Base-by-base conservation (phyloP, 139 green algal genomes). In the Coelastrella sp. region DNA sequence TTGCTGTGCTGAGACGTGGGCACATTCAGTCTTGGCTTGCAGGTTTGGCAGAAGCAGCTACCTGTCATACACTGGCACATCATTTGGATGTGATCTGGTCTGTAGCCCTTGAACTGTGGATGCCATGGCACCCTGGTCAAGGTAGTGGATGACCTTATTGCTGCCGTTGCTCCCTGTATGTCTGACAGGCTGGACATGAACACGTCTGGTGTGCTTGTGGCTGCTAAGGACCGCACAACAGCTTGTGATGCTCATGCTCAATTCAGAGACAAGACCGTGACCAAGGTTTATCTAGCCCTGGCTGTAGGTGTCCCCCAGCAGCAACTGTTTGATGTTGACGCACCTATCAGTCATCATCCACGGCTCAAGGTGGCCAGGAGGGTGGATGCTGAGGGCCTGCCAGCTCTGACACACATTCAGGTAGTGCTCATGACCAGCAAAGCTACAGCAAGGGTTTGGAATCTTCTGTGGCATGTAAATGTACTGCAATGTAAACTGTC, bases 271-370 rank as follows among this genome's bases (percentile, higher is more conserved):
- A 84, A 84, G 78, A 23, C 40, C 9, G 78, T 75, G 21, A 43
- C 0, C 40, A 84, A 84, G 27, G 59, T 77, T 17, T 98, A 98
- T 81, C 41, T 96, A n/a, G 92, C 93, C 1, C 51, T 96, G 23
- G 74, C 66, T 0, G 45, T 94, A 27, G 94, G 94, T 3, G 76
- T 84, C 5, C 93, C 89, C 6, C 6, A 23, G 0, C 45, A 25
- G 38, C n/a, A 9, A 0, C n/a, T 21, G 0, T 95, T 94, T 60
- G 53, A 45, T 13, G 92, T 95, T 51, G 89, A 96, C 13, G 89
- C 84, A 0, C 86, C 91, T 8, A 95, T 97, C 5, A 92, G 73
- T 25, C 68, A 86, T 0, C 91, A 96, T 71, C 84, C 87, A 0
- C 34, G 8, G 6, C 9, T 83, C 40, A 69, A 81, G 27, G 32